Evolutionary conservation across 305 asterid species (phyloP).

Genomic region (Fraxinus latifolia): DNA sequence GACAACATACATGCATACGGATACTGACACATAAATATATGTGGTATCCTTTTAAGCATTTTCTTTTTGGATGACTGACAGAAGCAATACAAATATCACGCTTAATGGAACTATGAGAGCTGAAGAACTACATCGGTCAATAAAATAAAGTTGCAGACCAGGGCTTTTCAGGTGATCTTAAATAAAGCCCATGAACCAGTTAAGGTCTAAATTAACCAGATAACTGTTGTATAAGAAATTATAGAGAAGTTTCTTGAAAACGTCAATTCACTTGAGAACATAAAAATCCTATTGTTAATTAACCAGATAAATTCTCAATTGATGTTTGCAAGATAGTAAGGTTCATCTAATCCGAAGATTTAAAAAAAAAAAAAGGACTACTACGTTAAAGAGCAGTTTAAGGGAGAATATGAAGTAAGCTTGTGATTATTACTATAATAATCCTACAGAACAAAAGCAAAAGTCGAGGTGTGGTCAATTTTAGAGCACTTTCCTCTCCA

Average conservation of each 20-base stretch:
- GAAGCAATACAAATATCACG: conserved; percentile 5
- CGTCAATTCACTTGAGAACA: background rate
- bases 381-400: background rate
- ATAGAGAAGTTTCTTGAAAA: background rate
- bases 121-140: conserved; percentile 14
- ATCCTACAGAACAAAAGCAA: conserved; percentile 13
- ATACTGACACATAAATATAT: conserved; percentile 13
- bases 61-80: background rate
- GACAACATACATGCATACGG: conserved; percentile 8
- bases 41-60: conserved; percentile 4
- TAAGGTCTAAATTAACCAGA: background rate
- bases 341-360: background rate
- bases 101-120: conserved; percentile 8
- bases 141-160: background rate
- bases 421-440: background rate
- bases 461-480: conserved; percentile 6
- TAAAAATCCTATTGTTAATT: background rate
- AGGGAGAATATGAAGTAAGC: background rate
- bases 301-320: background rate
- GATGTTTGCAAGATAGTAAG: background rate
- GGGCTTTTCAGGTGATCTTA: background rate
- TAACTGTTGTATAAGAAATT: conserved; percentile 7
- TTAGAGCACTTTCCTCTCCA: conserved; percentile 9
- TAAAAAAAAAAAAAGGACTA: background rate
- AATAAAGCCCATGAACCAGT: conserved; percentile 18